Evolutionary conservation across 1,284 basidiomycete species (phyloP).

Genomic region (Cryptococcus amylolentus): DNA sequence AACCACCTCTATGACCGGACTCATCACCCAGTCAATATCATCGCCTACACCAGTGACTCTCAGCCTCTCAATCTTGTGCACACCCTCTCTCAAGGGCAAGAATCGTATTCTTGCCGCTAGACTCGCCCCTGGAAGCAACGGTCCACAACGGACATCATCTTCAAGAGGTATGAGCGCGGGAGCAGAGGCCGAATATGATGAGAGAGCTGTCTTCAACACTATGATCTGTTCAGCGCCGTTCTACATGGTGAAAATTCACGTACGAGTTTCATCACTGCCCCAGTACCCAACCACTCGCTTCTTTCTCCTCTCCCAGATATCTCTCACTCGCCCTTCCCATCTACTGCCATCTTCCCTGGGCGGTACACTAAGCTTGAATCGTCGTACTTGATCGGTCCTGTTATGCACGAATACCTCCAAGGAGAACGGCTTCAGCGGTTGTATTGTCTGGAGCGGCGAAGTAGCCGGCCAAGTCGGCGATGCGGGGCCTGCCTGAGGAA

Average conservation of each 20-base stretch:
- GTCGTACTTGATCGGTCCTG: slow-evolving; percentile 67
- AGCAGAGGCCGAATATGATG: slow-evolving; percentile 23
- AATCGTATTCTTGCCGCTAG: slow-evolving; percentile 84
- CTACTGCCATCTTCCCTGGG: slow-evolving; percentile 48
- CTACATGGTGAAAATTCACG: neutral
- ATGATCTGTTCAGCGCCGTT: slow-evolving; percentile 1
- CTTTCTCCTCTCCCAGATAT: slow-evolving; percentile 21
- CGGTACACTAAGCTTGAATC: slow-evolving; percentile 72
- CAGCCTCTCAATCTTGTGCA: slow-evolving; percentile 70
- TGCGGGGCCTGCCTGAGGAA: slow-evolving; percentile 39
- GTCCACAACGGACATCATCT: slow-evolving; percentile 75
- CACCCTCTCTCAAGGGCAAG: slow-evolving; percentile 71
- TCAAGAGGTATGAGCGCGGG: slow-evolving; percentile 70
- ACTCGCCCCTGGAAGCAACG: slow-evolving; percentile 71
- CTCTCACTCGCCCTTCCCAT: slow-evolving; percentile 25
- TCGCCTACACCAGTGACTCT: slow-evolving; percentile 70
- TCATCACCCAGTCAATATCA: slow-evolving; percentile 60
- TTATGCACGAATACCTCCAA: slow-evolving; percentile 87
- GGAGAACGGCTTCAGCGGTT: slow-evolving; percentile 69
- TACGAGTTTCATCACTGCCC: neutral
- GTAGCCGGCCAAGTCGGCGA: slow-evolving; percentile 13
- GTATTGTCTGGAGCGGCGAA: slow-evolving; percentile 46
- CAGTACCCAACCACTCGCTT: slow-evolving; percentile 13
- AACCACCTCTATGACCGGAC: slow-evolving; percentile 14
- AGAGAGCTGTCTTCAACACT: slow-evolving; percentile 33